These are phyloP conservation scores for Penicillium sp. DNA, from an alignment of 2,329 filamentous ascomycete species.

Conservation along the genomic window DNA sequence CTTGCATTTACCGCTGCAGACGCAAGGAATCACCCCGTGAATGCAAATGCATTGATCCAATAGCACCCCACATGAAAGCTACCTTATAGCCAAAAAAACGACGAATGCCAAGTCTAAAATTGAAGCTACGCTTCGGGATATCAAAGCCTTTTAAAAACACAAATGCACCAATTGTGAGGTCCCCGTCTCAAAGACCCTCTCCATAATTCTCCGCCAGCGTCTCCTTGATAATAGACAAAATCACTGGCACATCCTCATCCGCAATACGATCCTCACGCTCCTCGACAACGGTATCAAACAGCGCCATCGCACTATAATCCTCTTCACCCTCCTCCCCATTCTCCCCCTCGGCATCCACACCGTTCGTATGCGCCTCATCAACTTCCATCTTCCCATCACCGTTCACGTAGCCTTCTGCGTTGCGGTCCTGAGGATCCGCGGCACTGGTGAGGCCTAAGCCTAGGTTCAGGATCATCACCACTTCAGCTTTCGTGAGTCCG, in stretches of 20 bases:
- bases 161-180: neutral
- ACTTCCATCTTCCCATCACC: conserved; percentile 24
- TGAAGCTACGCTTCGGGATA: neutral
- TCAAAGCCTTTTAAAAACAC: neutral
- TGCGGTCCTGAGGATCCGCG: conserved; percentile 2
- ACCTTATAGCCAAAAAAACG: too few species aligned
- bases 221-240: conserved; percentile 38
- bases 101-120: neutral
- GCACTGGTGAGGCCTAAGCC: conserved; percentile 36
- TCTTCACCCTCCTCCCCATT: conserved; percentile 26
- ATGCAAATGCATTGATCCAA: neutral
- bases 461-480: conserved; percentile 47
- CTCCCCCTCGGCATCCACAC: conserved; percentile 6
- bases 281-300: conserved; percentile 44
- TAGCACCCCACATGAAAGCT: neutral
- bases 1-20: neutral
- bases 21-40: neutral
- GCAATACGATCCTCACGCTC: conserved; percentile 42
- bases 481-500: conserved; percentile 47
- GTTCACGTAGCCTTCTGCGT: conserved; percentile 7
- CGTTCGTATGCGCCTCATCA: conserved; percentile 18
- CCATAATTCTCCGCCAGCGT: conserved; percentile 26
- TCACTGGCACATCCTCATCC: conserved; percentile 36
- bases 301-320: conserved; percentile 36
- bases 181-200: neutral